Evolutionary conservation across 192 early-diverging fungal species (phyloP), one percentile per base, ranked within the genome.

Genomic region (Polychytrium aggregatum): DNA sequence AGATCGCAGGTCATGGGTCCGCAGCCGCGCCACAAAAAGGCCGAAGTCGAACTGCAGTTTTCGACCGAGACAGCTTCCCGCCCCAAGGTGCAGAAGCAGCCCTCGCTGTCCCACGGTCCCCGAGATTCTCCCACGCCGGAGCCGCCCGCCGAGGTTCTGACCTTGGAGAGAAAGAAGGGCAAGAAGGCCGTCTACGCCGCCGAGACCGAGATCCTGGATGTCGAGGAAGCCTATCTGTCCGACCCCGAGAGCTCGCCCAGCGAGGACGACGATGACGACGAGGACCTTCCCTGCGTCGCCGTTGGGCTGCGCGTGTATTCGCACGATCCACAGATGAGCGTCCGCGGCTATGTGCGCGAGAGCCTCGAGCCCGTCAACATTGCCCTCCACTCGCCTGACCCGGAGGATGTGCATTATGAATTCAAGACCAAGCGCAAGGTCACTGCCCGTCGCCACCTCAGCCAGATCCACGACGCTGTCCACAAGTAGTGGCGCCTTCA

Each of bases 291-390:
- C n/a, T n/a, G 13, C 8, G 10, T 42, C 10, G 41, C 22, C n/a
- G 18, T 42, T 9, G 41, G 41, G 24, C 22, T 42, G 41, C 41
- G 41, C n/a, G 41, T 42, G 8, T 42, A 42, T 42, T 42, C 41
- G 9, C 8, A 20, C 8, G 41, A 42, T 42, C 41, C 41, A 9
- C 13, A 42, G 18, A 18, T 21, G 11, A 20, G 8, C 9, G 18
- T 42, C 9, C 7, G 8, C n/a, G 41, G 41, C 22, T 21, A 20
- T 9, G 9, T 42, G 8, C 18, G 8, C 7, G 18, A 20, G 9
- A 21, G 24, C 13, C n/a, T 7, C 13, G 41, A 42, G 9, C n/a
- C 9, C 8, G 9, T 9, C 8, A 13, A 13, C 11, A 21, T 18
- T 8, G 10, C 41, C 9, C n/a, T 42, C 8, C 7, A 7, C 8